Conservation (phyloP, 371 early-diverging fungal genomes). For the Mucor piriformis region DNA sequence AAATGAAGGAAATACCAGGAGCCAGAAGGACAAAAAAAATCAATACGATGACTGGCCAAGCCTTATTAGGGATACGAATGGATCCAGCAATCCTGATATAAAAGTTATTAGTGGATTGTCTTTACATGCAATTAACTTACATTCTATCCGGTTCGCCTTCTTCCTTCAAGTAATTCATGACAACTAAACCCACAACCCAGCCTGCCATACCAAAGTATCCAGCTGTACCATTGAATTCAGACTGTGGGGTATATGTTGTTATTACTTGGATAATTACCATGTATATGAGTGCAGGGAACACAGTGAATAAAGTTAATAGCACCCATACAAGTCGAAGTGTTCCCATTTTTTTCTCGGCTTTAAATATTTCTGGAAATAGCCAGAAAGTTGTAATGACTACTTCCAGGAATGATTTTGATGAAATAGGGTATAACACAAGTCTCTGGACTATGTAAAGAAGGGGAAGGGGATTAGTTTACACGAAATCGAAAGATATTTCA, state of each 20-base stretch:
- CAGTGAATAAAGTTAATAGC: constrained; percentile 8
- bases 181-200: constrained; percentile 29
- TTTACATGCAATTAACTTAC: neutral
- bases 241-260: neutral
- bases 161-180: constrained; percentile 22
- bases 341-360: constrained; percentile 22
- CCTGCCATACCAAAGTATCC: constrained; percentile 21
- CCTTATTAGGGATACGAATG: constrained; percentile 29
- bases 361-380: constrained; percentile 21
- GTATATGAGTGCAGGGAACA: constrained; percentile 22
- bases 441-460: constrained; percentile 18
- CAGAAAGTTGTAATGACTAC: constrained; percentile 14
- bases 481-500: too few species aligned
- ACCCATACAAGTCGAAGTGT: constrained; percentile 20
- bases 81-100: constrained; percentile 29
- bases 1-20: constrained; percentile 23
- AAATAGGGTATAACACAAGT: constrained; percentile 24
- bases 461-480: too few species aligned
- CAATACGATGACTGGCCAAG: constrained; percentile 27
- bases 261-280: neutral
- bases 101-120: neutral
- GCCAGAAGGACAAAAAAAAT: constrained; percentile 28
- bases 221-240: neutral
- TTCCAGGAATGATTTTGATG: constrained; percentile 10
- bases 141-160: neutral